These are phyloP conservation scores for Heterobasidion parviporum DNA, from an alignment of 1,284 basidiomycete species.

Conservation along the genomic window DNA sequence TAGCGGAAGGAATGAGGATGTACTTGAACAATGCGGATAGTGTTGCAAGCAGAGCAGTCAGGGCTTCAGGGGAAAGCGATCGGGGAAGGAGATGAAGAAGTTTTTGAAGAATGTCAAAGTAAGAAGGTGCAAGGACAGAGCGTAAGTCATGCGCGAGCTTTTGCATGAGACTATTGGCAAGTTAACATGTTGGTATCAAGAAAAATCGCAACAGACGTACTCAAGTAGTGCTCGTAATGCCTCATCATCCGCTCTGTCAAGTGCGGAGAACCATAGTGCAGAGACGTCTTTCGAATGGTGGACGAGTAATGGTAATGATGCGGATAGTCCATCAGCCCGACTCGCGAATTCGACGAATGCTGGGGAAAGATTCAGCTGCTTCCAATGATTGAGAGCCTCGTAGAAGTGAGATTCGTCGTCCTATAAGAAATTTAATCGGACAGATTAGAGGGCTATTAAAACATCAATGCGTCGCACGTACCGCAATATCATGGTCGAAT, in stretches of 20 bases:
- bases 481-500: constrained; percentile 49
- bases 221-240: constrained; percentile 61
- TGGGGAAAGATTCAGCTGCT: constrained; percentile 72
- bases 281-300: constrained; percentile 71
- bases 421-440: constrained; percentile 23
- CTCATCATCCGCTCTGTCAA: constrained; percentile 58
- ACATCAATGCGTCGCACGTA: constrained; percentile 28
- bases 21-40: constrained; percentile 62
- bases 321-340: constrained; percentile 51
- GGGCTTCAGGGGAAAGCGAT: constrained; percentile 46
- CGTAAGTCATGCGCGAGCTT: constrained; percentile 71
- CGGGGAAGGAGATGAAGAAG: constrained; percentile 53
- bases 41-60: constrained; percentile 58
- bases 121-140: constrained; percentile 55
- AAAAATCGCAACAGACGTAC: constrained; percentile 25
- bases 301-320: constrained; percentile 74
- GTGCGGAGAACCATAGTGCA: constrained; percentile 47
- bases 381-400: constrained; percentile 61
- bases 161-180: constrained; percentile 53
- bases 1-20: constrained; percentile 52
- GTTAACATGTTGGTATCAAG: not conserved
- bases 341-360: constrained; percentile 68
- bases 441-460: not conserved
- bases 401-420: constrained; percentile 71
- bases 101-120: constrained; percentile 40